Percentiles rank a stretch among this genome's conserved stretches.
These are phyloP conservation scores for Ceriops tagal DNA, from an alignment of 345 rosid genomes.

Conservation along the genomic window DNA sequence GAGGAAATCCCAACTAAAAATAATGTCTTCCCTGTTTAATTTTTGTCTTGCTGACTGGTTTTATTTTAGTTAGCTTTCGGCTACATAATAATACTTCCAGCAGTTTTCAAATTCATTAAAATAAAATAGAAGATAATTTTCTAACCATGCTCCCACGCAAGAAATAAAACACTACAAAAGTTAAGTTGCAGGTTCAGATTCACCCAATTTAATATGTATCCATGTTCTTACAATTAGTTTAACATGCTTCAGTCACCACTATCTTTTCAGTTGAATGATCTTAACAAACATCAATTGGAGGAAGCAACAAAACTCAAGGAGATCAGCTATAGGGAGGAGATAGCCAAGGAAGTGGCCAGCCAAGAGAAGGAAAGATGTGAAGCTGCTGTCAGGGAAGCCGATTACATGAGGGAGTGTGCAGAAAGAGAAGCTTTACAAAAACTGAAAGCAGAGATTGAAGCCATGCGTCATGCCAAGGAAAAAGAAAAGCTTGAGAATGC, in stretches of 20 bases:
- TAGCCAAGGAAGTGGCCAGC: conserved; percentile 48
- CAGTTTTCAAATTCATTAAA: too few relatives aligned
- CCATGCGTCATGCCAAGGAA: conserved; percentile 50
- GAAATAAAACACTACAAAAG: too few relatives aligned
- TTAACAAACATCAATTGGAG: conserved; percentile 46
- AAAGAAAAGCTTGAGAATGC: conserved; percentile 66
- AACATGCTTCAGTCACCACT: conserved; percentile 1
- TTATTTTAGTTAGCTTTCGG: too few relatives aligned
- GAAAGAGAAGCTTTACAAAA: conserved; percentile 55
- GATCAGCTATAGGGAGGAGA: conserved; percentile 48
- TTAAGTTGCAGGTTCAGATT: too few relatives aligned
- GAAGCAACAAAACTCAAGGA: conserved; percentile 56
- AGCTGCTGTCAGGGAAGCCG: conserved; percentile 57
- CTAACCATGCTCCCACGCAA: too few relatives aligned
- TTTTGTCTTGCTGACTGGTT: too few relatives aligned
- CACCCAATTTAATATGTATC: not conserved
- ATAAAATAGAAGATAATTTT: too few relatives aligned
- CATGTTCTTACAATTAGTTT: not conserved
- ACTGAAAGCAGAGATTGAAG: conserved; percentile 57
- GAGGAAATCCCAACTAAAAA: too few relatives aligned
- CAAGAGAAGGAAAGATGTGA: conserved; percentile 55
- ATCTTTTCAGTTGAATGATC: conserved; percentile 41
- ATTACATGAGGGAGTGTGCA: conserved; percentile 34
- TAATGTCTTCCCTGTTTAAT: too few relatives aligned
- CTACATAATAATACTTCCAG: too few relatives aligned